These are phyloP conservation scores for Zygosaccharomyces siamensis DNA, from an alignment of 805 yeast species.

Conservation along the genomic window DNA sequence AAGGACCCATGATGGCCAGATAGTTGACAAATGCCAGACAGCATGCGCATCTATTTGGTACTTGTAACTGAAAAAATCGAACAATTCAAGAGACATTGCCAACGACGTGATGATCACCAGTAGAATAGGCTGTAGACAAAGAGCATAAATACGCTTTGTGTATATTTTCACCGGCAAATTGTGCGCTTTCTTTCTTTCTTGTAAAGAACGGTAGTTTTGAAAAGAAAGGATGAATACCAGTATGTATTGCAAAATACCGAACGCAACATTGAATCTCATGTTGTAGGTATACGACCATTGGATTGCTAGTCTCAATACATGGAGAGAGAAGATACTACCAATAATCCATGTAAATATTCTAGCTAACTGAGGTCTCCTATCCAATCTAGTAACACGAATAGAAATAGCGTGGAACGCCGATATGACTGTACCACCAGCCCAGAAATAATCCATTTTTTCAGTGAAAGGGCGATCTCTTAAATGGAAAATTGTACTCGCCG, in stretches of 20 bases:
- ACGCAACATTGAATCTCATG: slow-evolving; percentile 79
- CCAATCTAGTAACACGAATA: slow-evolving; percentile 57
- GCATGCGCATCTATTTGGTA: slow-evolving; percentile 86
- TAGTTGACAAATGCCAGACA: slow-evolving; percentile 87
- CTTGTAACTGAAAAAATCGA: slow-evolving; percentile 75
- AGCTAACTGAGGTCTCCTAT: slow-evolving; percentile 37
- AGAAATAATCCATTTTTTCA: slow-evolving; percentile 83
- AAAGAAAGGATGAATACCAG: slow-evolving; percentile 31
- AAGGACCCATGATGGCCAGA: slow-evolving; percentile 73
- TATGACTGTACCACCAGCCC: slow-evolving; percentile 86
- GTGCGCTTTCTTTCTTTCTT: slow-evolving; percentile 9
- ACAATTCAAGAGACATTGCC: slow-evolving; percentile 87
- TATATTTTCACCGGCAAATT: slow-evolving; percentile 3
- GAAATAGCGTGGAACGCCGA: slow-evolving; percentile 69
- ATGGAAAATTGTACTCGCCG: slow-evolving; percentile 80
- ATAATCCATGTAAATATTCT: slow-evolving; percentile 40
- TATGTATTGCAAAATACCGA: slow-evolving; percentile 73
- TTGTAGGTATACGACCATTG: slow-evolving; percentile 92
- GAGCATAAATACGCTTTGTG: slow-evolving; percentile 13
- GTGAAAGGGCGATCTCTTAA: slow-evolving; percentile 75
- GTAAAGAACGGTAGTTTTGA: slow-evolving; percentile 30
- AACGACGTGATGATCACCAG: slow-evolving; percentile 49
- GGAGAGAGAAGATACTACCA: slow-evolving; percentile 50
- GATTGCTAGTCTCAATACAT: slow-evolving; percentile 56
- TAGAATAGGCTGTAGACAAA: slow-evolving; percentile 45